Base-by-base conservation (phyloP, 2,329 filamentous ascomycete genomes). In the Exserohilum turcica region DNA sequence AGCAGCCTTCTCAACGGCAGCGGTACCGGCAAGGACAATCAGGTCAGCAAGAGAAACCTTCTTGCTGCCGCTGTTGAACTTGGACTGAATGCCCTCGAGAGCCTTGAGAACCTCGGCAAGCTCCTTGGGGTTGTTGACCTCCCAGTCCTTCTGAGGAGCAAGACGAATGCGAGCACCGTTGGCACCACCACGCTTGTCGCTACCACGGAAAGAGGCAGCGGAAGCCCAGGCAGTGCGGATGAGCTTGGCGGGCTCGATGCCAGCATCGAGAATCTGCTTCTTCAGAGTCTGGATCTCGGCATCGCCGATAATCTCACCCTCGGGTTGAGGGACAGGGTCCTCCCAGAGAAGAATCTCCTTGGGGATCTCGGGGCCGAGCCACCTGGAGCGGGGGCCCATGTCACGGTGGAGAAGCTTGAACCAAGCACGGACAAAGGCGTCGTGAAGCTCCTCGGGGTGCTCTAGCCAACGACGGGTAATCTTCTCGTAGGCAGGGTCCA, bases 351-450 rank as follows among this genome's bases (percentile, higher is more conserved):
- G 79, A 10, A 80, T 78, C 79, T 92, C 87, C 47, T 80, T 78
- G 42, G 89, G 88, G 15, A 90, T 79, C 75, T 92, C 89, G 1
- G 89, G 89, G 27, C 89, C 89, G 40, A 91, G 67, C 80, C 89
- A 92, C 70, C 87, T 87, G 19, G 81, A 71, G 48, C 84, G 79
- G 37, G 89, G 89, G 13, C 89, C 89, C 77, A 92, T 83, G 72
- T 92, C 89, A 77, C 89, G 88, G 78, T 92, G 89, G 29, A 89
- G 80, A 36, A 92, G 83, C 84, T 92, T 92, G 84, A 90, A 92
- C 89, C 89, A 92, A 12, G 89, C 89, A 43, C 84, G 84, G 18
- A 82, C 80, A 67, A 92, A 92, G 7, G 83, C 86, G 56, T 91
- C 85, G 48, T 80, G 81, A 33, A 92, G 81, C 78, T 90, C 76